These are phyloP conservation scores for Tolypocladium capitatum DNA, from an alignment of 2,329 filamentous ascomycete genomes.

Conservation along the genomic window DNA sequence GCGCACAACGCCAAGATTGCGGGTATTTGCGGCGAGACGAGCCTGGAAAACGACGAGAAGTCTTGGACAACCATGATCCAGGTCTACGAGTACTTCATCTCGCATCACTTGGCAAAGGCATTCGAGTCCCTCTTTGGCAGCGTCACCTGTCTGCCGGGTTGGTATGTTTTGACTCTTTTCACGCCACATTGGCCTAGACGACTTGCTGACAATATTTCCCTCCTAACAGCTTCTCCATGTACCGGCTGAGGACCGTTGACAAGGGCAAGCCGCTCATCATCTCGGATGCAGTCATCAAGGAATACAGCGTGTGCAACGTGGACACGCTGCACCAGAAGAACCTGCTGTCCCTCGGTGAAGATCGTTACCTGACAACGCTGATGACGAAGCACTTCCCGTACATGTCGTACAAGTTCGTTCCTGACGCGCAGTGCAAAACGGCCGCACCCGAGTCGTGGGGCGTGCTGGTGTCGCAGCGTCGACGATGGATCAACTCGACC, in stretches of 20 bases:
- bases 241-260: conserved; percentile 84
- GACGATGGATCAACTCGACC: conserved; percentile 98
- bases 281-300: conserved; percentile 70
- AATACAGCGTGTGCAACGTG: conserved; percentile 79
- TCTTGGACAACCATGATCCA: conserved; percentile 99
- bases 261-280: conserved; percentile 92
- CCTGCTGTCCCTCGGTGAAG: conserved; percentile 80
- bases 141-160: conserved; percentile 97
- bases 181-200: not conserved
- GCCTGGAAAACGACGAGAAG: conserved; percentile 84
- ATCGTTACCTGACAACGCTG: conserved; percentile 91
- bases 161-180: conserved; percentile 47
- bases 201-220: not conserved
- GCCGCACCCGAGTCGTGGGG: conserved; percentile 90
- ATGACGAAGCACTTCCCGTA: conserved; percentile 96
- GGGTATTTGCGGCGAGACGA: conserved; percentile 95
- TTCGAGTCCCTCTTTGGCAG: conserved; percentile 97
- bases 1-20: conserved; percentile 92
- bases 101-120: conserved; percentile 89
- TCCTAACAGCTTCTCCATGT: conserved; percentile 86
- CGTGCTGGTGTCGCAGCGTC: conserved; percentile 90
- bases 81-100: conserved; percentile 99
- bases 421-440: conserved; percentile 85
- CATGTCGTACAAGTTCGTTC: conserved; percentile 94
- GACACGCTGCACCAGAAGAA: conserved; percentile 98